Conservation (phyloP, 176 grass and related monocot genomes). For the Oryza brachyantha region DNA sequence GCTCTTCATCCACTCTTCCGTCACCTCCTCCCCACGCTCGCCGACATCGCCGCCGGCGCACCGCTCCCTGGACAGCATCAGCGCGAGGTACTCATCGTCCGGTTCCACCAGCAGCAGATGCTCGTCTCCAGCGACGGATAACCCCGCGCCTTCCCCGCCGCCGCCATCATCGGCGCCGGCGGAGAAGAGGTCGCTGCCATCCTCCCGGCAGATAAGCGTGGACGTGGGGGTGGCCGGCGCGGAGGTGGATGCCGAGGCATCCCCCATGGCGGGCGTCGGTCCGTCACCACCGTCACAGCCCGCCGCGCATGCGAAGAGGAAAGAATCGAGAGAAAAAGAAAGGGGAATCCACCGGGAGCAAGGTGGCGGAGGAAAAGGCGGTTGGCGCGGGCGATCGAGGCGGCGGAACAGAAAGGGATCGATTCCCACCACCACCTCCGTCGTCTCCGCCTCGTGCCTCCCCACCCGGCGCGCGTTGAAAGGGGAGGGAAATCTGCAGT, state of each 20-base stretch:
- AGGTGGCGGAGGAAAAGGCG: conserved; percentile 18
- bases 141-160: neutral
- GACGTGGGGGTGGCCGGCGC: conserved; percentile 47
- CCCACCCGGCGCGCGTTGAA: conserved; percentile 27
- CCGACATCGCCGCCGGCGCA: neutral
- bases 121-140: conserved; percentile 19
- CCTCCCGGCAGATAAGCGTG: conserved; percentile 68
- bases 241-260: conserved; percentile 35
- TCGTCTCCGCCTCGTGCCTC: neutral
- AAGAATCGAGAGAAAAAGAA: neutral
- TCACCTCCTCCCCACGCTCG: neutral
- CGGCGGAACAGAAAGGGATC: conserved; percentile 22
- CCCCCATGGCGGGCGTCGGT: conserved; percentile 27
- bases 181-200: conserved; percentile 42
- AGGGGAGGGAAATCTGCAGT: conserved; percentile 27
- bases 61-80: conserved; percentile 69
- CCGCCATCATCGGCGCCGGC: conserved; percentile 7
- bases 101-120: conserved; percentile 30
- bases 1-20: conserved; percentile 46
- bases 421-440: neutral
- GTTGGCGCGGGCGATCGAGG: neutral
- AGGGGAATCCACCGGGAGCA: conserved; percentile 5
- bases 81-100: conserved; percentile 59
- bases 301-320: conserved; percentile 27
- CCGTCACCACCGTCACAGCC: neutral